Percentiles rank a stretch among this genome's conserved stretches.
phyloP scores from a whole-genome alignment of 306 rosid genomes.

The Lithocarpus polystachyus region DNA sequence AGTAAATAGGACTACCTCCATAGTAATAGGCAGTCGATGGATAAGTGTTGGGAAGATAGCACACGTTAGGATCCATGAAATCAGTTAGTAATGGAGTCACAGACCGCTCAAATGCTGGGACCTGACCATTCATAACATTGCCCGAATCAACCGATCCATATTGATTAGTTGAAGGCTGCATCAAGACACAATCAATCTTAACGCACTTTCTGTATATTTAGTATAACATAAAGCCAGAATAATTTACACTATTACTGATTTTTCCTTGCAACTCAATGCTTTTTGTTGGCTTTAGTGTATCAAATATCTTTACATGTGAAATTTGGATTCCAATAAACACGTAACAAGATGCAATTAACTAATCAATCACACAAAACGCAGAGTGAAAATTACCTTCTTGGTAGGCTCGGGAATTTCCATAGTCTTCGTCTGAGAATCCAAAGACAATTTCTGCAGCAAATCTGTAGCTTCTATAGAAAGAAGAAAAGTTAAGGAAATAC shows the following conservation, averaged over 20 bases:
- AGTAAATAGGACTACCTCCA: constrained; percentile 40
- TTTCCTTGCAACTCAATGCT: neutral
- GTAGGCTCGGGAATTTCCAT: constrained; percentile 78
- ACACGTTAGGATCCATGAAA: constrained; percentile 64
- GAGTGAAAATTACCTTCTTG: constrained; percentile 56
- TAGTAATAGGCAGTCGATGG: constrained; percentile 70
- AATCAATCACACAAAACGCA: neutral
- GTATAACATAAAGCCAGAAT: neutral
- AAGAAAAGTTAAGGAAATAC: constrained; percentile 52
- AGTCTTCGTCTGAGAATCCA: constrained; percentile 79
- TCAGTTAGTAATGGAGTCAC: constrained; percentile 69
- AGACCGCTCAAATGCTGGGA: constrained; percentile 68
- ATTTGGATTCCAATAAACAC: neutral
- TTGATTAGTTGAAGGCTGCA: constrained; percentile 65
- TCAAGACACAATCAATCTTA: neutral
- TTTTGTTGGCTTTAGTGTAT: neutral
- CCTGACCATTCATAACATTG: constrained; percentile 67
- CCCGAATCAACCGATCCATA: constrained; percentile 74
- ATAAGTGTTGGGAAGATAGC: constrained; percentile 77
- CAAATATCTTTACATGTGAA: neutral
- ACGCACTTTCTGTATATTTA: neutral
- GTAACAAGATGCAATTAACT: neutral
- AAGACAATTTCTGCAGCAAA: constrained; percentile 78
- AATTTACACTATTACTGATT: neutral
- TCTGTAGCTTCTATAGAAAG: constrained; percentile 70